Conservation (phyloP, 2,329 filamentous ascomycete species). For the Rhynchosporium graminicola region DNA sequence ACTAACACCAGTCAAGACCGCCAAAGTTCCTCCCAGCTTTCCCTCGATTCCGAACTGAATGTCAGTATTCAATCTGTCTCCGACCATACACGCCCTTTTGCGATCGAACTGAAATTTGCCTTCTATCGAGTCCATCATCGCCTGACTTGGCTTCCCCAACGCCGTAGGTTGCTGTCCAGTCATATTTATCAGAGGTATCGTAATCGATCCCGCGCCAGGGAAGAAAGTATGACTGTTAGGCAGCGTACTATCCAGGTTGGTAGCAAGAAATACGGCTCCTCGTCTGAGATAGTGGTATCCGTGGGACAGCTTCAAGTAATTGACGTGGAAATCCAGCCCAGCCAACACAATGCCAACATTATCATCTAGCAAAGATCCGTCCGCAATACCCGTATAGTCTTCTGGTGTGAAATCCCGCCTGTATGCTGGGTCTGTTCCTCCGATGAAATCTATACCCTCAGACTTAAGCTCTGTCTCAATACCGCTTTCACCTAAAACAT, state of each 20-base stretch:
- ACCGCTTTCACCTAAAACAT: conserved; percentile 85
- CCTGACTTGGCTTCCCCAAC: conserved; percentile 92
- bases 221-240: conserved; percentile 82
- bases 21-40: conserved; percentile 84
- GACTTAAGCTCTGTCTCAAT: conserved; percentile 85
- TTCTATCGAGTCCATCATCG: conserved; percentile 99
- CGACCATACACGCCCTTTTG: conserved; percentile 88
- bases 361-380: conserved; percentile 75
- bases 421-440: conserved; percentile 79
- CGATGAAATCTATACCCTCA: conserved; percentile 78
- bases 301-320: conserved; percentile 86
- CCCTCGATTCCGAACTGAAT: conserved; percentile 95
- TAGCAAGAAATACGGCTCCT: conserved; percentile 86
- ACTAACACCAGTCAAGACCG: conserved; percentile 86
- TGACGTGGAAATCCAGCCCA: conserved; percentile 91
- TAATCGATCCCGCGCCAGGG: conserved; percentile 84
- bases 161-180: conserved; percentile 69
- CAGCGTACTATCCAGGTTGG: conserved; percentile 88
- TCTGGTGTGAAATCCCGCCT: conserved; percentile 76
- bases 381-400: conserved; percentile 79
- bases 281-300: conserved; percentile 83
- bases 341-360: conserved; percentile 88
- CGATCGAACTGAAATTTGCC: conserved; percentile 91
- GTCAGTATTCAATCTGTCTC: conserved; percentile 91
- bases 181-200: conserved; percentile 76